phyloP scores from a whole-genome alignment of 345 rosid genomes.

The Heritiera littoralis region DNA sequence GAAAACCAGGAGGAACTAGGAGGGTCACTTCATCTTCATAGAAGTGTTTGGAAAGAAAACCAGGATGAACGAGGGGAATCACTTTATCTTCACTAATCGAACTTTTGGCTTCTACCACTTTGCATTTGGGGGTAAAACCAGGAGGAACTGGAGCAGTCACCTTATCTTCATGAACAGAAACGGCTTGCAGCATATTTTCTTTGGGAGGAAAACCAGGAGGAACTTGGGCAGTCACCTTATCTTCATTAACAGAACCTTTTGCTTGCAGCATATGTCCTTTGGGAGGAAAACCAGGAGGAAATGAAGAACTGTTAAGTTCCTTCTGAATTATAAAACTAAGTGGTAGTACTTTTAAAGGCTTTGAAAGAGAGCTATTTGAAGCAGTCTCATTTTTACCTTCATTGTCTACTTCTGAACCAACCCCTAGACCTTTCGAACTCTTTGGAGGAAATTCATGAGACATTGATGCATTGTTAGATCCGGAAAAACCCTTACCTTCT shows the following conservation, averaged over 20 bases:
- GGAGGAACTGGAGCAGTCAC: constrained; percentile 12
- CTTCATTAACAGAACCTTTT: neutral
- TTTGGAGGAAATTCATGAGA: constrained; percentile 16
- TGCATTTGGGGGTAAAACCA: constrained; percentile 23
- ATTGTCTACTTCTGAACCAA: neutral
- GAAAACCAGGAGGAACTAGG: constrained; percentile 33
- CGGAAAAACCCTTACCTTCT: neutral
- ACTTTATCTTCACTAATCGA: neutral
- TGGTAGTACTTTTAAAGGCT: neutral
- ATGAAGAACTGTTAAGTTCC: constrained; percentile 15
- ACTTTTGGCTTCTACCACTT: neutral
- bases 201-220: constrained; percentile 25
- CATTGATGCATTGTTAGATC: neutral
- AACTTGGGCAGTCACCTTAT: neutral
- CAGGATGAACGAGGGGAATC: constrained; percentile 28
- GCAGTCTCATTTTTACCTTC: neutral
- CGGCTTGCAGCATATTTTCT: neutral
- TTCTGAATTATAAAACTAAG: neutral
- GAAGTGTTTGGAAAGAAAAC: constrained; percentile 18
- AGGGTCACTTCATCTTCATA: neutral
- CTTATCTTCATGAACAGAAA: neutral
- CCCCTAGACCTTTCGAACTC: neutral
- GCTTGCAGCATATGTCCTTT: neutral
- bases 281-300: constrained; percentile 9
- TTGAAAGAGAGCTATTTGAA: neutral